These are phyloP conservation scores for Vitis rupestris DNA, from an alignment of 164 flowering plant species.

Conservation along the genomic window DNA sequence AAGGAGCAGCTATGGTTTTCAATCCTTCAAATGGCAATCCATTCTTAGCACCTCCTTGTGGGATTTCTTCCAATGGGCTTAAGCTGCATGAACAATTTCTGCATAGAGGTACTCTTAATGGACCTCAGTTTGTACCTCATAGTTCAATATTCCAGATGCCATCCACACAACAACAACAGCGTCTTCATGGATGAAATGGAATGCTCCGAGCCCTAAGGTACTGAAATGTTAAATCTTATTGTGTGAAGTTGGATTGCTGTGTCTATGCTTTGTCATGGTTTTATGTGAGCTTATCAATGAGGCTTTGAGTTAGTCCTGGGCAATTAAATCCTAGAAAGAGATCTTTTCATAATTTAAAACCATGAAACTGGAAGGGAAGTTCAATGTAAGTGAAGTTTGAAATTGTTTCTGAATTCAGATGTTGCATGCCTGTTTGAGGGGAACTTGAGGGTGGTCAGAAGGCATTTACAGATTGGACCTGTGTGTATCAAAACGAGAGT, in stretches of 20 bases:
- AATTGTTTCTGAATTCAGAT: slow-evolving; percentile 5
- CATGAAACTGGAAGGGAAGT: slow-evolving; percentile 3
- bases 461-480: slow-evolving; percentile 3
- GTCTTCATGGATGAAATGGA: slow-evolving; percentile 5
- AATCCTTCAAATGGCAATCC: slow-evolving; percentile 26
- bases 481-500: background rate
- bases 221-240: background rate
- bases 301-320: slow-evolving; percentile 8
- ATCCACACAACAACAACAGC: slow-evolving; percentile 23
- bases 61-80: slow-evolving; percentile 34
- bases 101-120: slow-evolving; percentile 28
- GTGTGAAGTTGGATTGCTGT: slow-evolving; percentile 4
- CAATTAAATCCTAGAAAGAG: slow-evolving; percentile 4
- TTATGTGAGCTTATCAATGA: slow-evolving; percentile 18
- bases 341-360: slow-evolving; percentile 8
- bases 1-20: slow-evolving; percentile 29
- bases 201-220: slow-evolving; percentile 8
- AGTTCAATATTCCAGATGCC: slow-evolving; percentile 34
- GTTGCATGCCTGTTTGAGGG: slow-evolving; percentile 1
- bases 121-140: slow-evolving; percentile 40
- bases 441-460: background rate
- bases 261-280: slow-evolving; percentile 2
- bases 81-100: slow-evolving; percentile 38
- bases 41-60: slow-evolving; percentile 33
- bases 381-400: slow-evolving; percentile 3